Evolutionary conservation across 176 grass and related monocot genomes (phyloP).

Genomic region (Chrysopogon serrulatus): DNA sequence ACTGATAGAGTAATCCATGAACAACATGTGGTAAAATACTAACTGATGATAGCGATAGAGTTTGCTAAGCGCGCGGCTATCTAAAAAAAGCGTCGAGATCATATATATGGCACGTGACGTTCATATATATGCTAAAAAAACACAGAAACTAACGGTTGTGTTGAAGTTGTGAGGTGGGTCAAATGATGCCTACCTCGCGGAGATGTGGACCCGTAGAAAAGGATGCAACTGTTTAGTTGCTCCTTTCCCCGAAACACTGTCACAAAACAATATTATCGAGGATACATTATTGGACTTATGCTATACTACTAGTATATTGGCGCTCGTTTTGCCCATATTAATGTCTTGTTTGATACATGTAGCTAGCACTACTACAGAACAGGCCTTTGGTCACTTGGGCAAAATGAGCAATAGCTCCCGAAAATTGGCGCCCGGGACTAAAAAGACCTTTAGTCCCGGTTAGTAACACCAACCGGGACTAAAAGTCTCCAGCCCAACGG

Average conservation of each 20-base stretch:
- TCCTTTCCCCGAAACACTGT: neutral
- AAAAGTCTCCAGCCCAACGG: no score
- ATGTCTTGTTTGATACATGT: no score
- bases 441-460: no score
- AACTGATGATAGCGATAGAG: neutral
- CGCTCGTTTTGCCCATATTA: no score
- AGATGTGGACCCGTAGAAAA: neutral
- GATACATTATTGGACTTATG: neutral
- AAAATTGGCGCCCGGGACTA: no score
- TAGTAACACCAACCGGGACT: no score
- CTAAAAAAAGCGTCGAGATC: no score
- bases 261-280: neutral
- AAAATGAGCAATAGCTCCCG: no score
- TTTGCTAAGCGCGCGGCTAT: no score
- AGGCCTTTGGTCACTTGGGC: no score
- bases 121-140: neutral
- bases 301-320: no score
- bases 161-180: slow-evolving; percentile 1
- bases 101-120: neutral
- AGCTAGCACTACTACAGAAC: no score
- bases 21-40: neutral
- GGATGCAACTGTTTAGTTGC: neutral
- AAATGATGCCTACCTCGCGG: neutral
- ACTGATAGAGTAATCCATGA: neutral
- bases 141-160: neutral